Percentiles rank a stretch among this genome's conserved stretches.
phyloP scores from a whole-genome alignment of 495 filamentous ascomycete genomes.

The Hypoxylon crocopeplum region DNA sequence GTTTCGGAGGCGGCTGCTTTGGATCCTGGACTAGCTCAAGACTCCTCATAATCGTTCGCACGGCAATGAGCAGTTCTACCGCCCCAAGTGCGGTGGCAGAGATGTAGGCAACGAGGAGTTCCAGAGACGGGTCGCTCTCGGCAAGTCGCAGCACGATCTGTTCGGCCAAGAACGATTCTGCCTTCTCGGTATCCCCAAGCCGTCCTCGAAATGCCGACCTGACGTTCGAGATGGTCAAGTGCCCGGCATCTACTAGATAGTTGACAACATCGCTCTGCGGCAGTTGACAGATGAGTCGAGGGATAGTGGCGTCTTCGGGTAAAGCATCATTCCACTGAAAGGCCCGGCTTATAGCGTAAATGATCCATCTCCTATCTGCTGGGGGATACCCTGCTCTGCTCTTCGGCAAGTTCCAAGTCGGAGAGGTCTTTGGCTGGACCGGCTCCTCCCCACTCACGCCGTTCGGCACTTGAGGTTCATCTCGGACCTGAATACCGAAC shows the following conservation, averaged over 20 bases:
- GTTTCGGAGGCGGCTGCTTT: constrained; percentile 40
- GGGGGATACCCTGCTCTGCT: constrained; percentile 48
- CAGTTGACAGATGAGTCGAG: constrained; percentile 56
- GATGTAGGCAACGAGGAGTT: constrained; percentile 64
- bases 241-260: constrained; percentile 69
- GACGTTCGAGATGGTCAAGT: constrained; percentile 66
- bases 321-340: constrained; percentile 50
- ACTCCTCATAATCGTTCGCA: constrained; percentile 58
- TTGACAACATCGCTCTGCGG: constrained; percentile 60
- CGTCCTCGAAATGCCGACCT: constrained; percentile 64
- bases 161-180: constrained; percentile 55
- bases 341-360: constrained; percentile 58
- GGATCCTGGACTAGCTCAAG: constrained; percentile 54
- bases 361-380: constrained; percentile 59
- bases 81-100: constrained; percentile 55
- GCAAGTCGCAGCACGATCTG: constrained; percentile 66
- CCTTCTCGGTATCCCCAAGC: constrained; percentile 46
- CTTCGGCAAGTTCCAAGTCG: constrained; percentile 50
- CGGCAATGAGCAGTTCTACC: constrained; percentile 53
- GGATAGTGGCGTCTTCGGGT: constrained; percentile 33
- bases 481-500: constrained; percentile 45
- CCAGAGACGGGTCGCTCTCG: constrained; percentile 65
- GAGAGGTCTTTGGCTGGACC: constrained; percentile 10
- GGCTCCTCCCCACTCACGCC: constrained; percentile 25
- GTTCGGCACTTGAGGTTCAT: constrained; percentile 24